Evolutionary conservation across 306 rosid species (phyloP), one percentile per base, ranked within the genome.

Genomic region (Lotus japonicus): DNA sequence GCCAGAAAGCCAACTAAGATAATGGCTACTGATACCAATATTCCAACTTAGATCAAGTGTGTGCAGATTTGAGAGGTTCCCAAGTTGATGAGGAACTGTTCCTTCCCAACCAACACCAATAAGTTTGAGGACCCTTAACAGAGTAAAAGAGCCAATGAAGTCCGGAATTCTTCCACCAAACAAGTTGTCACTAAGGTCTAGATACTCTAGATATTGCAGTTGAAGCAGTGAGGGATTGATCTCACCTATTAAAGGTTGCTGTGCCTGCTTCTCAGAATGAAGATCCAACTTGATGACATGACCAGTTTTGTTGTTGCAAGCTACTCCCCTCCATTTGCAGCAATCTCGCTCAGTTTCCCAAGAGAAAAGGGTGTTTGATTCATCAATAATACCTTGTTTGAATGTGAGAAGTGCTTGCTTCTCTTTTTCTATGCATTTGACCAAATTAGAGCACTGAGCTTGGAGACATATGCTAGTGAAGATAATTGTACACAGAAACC

Each of bases 271-370:
- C 39, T 23, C 10, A 54, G 5, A 54, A 5, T 54, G 59, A 54
- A 54, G 59, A 54, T 54, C 59, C 59, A 54, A 54, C 59, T 54
- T 23, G 36, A 54, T 23, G 59, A 54, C 59, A 54, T 54, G 16
- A 23, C 59, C 59, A 23, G 59, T 54, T 54, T 54, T 54, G 16
- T 23, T 23, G 59, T 11, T 54, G 39, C 39, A 54, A 23, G 38
- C 12, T 54, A 54, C 59, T 12, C 59, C 59, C 35, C 10, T 54
- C 59, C 59, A 54, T 8, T 54, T 54, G 59, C 59, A 54, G 38
- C 59, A 54, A 9, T 54, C 35, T 11, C 11, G 16, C 59, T 54
- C 39, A 54, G 59, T 2, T 55, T 55, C 11, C 61, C 61, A 26
- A 26, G 61, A 54, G 14, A 12, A n/a, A 28, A 55, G 61, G 5